Conservation (phyloP, 768 basidiomycete genomes). For the Mrakia frigida region DNA sequence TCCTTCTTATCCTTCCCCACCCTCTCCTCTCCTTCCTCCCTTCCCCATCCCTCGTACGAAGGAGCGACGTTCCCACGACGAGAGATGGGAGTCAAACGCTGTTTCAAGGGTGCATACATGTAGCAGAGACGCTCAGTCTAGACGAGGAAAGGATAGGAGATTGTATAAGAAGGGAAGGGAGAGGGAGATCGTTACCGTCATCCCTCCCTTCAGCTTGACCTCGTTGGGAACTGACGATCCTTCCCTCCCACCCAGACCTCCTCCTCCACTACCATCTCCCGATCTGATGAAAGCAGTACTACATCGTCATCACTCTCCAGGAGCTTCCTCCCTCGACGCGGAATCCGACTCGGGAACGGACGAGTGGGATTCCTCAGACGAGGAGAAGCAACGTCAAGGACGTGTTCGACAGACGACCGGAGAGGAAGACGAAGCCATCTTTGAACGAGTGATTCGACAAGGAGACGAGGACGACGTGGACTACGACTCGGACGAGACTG, state of each 20-base stretch:
- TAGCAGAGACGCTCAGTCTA: too few relatives aligned
- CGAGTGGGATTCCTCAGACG: not conserved
- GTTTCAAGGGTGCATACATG: too few relatives aligned
- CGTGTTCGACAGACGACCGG: not conserved
- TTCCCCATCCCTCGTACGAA: too few relatives aligned
- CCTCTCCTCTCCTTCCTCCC: too few relatives aligned
- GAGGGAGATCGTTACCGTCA: not conserved
- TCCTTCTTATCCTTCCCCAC: too few relatives aligned
- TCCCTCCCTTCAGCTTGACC: not conserved
- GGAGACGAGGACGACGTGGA: too few relatives aligned
- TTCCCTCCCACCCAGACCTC: not conserved
- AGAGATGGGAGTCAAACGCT: too few relatives aligned
- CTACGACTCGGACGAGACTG: too few relatives aligned
- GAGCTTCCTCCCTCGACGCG: not conserved
- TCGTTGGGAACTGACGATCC: not conserved
- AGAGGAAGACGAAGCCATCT: not conserved
- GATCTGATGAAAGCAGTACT: not conserved
- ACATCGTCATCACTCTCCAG: not conserved
- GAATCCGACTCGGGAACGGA: not conserved
- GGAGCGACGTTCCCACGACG: too few relatives aligned
- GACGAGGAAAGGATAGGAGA: too few relatives aligned
- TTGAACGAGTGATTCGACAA: too few relatives aligned
- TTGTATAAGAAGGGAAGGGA: too few relatives aligned
- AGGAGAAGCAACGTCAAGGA: not conserved
- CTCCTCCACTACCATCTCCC: not conserved